Percentiles rank a stretch among this genome's conserved stretches.
Conservation (phyloP, 1,284 basidiomycete genomes). For the Ustilago trichophora region DNA sequence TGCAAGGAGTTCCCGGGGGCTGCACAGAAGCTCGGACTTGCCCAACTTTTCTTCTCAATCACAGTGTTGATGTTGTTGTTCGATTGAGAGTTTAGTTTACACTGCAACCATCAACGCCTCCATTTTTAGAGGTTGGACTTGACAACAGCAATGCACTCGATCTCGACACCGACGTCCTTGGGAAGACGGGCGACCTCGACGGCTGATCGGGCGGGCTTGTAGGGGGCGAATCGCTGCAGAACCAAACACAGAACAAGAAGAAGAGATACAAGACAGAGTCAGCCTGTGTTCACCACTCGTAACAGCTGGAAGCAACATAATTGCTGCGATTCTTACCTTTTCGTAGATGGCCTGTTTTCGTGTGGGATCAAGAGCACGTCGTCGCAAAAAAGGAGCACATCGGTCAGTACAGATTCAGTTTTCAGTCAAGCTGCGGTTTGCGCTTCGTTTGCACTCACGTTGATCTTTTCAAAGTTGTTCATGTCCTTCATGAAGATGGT, state of each 20-base stretch:
- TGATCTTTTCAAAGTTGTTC: slow-evolving; percentile 87
- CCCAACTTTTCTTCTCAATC: too few relatives aligned
- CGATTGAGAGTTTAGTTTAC: too few relatives aligned
- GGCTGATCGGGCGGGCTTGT: slow-evolving; percentile 90
- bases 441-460: slow-evolving; percentile 68
- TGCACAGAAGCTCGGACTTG: not conserved
- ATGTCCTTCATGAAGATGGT: slow-evolving; percentile 89
- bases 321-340: too few relatives aligned
- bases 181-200: slow-evolving; percentile 76
- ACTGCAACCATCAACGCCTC: too few relatives aligned
- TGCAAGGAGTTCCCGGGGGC: not conserved
- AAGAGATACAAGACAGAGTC: too few relatives aligned
- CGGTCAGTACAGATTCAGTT: not conserved
- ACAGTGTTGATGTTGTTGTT: too few relatives aligned
- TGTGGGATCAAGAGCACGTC: not conserved
- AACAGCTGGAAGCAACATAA: too few relatives aligned
- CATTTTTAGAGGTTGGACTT: slow-evolving; percentile 44
- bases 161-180: slow-evolving; percentile 84
- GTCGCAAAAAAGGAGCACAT: not conserved
- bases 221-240: slow-evolving; percentile 52
- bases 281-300: too few relatives aligned
- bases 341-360: slow-evolving; percentile 61
- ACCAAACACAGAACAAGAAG: too few relatives aligned
- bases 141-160: slow-evolving; percentile 80
- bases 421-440: not conserved